Evolutionary conservation across 352 stramenopile genomes (phyloP).

Genomic region (Pythium myriotylum): DNA sequence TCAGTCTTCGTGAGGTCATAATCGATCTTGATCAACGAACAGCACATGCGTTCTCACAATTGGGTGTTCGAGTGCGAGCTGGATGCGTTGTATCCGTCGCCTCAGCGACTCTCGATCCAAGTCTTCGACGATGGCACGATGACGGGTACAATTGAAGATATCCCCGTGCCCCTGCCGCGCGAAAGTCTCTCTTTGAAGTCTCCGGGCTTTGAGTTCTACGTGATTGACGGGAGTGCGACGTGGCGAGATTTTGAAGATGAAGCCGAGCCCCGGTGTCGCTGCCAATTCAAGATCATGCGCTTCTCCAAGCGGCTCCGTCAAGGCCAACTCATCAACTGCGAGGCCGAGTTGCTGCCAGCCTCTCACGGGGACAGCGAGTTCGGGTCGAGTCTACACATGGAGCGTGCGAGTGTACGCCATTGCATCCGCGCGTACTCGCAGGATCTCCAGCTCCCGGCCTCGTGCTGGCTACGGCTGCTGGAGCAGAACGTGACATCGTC

Average conservation of each 20-base stretch:
- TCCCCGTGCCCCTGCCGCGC: not conserved
- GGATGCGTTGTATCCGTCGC: conserved; percentile 4
- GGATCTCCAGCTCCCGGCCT: conserved; percentile 9
- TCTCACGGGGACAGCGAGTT: conserved; percentile 17
- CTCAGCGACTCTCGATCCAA: conserved; percentile 5
- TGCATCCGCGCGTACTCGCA: conserved; percentile 16
- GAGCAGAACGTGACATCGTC: conserved; percentile 9
- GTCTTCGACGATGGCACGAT: conserved; percentile 26
- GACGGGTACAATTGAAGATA: conserved; percentile 7
- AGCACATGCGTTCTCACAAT: conserved; percentile 8
- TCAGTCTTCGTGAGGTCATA: not conserved
- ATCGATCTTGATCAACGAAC: not conserved
- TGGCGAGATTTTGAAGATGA: conserved; percentile 20
- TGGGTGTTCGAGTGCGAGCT: conserved; percentile 18
- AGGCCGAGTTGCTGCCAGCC: conserved; percentile 10
- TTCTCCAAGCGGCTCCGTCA: conserved; percentile 21
- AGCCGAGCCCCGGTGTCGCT: not conserved
- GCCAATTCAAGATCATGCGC: conserved; percentile 18
- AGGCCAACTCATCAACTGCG: conserved; percentile 20
- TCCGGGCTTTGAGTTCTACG: conserved; percentile 18
- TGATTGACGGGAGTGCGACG: conserved; percentile 15
- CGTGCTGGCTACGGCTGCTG: conserved; percentile 3
- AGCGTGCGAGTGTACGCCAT: not conserved
- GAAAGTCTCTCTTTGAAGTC: conserved; percentile 4
- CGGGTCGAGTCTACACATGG: conserved; percentile 6